Conservation (phyloP, 768 basidiomycete species). For the Crucibulum laeve region DNA sequence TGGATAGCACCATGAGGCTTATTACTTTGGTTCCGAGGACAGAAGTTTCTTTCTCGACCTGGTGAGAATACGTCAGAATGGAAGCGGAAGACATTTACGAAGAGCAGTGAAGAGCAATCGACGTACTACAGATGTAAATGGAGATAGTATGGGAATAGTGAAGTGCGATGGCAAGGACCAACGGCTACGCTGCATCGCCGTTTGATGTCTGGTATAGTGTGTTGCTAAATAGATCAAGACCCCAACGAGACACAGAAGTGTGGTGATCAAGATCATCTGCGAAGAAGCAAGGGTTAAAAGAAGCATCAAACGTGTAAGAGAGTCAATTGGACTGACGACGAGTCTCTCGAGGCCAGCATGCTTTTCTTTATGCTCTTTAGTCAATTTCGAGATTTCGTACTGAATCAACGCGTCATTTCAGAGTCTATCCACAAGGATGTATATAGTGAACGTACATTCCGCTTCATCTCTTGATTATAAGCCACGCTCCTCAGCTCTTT, state of each 20-base stretch:
- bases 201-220: conserved; percentile 19
- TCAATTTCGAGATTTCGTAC: conserved; percentile 37
- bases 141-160: conserved; percentile 75
- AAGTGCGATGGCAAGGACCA: conserved; percentile 52
- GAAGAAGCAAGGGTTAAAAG: conserved; percentile 3
- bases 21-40: conserved; percentile 49
- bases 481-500: conserved; percentile 41
- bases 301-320: not conserved
- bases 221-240: conserved; percentile 29
- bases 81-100: not conserved
- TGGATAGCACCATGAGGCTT: conserved; percentile 30
- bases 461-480: conserved; percentile 38
- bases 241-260: conserved; percentile 29
- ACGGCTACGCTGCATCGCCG: conserved; percentile 16
- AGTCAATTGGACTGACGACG: conserved; percentile 35
- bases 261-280: conserved; percentile 27
- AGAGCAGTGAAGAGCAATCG: not conserved
- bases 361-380: conserved; percentile 40
- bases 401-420: conserved; percentile 14
- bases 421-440: not conserved
- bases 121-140: conserved; percentile 73
- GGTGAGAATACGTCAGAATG: not conserved
- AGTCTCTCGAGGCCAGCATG: conserved; percentile 46
- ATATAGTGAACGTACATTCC: conserved; percentile 31
- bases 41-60: conserved; percentile 78